Evolutionary conservation across 139 green algal species (phyloP).

Genomic region (Closterium sp.): DNA sequence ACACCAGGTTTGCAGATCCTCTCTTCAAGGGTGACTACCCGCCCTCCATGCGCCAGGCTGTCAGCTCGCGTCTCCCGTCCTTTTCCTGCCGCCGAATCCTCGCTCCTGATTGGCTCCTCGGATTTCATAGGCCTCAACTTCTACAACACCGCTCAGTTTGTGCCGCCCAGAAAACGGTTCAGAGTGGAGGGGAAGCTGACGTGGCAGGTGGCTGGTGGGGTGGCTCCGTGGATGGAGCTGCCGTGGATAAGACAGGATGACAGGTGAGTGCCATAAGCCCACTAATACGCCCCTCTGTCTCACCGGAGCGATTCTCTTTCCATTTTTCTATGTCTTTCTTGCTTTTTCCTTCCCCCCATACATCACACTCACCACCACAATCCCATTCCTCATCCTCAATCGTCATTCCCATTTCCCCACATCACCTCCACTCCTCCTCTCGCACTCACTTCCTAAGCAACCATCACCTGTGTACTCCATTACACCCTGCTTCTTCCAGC

Average conservation of each 20-base stretch:
- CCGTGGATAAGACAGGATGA: background rate
- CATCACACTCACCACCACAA: background rate
- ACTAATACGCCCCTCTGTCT: no score
- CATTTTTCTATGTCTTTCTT: background rate
- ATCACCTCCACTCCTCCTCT: no score
- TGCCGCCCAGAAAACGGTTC: background rate
- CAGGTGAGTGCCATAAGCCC: constrained; percentile 7
- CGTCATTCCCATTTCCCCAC: background rate
- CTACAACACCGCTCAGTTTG: constrained; percentile 58
- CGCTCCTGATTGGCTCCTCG: constrained; percentile 29
- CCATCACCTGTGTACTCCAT: background rate
- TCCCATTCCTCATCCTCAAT: background rate
- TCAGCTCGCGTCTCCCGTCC: constrained; percentile 52
- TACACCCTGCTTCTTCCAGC: background rate
- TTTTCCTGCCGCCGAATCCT: constrained; percentile 52
- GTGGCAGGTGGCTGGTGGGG: background rate
- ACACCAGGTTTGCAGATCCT: constrained; percentile 42
- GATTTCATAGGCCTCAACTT: constrained; percentile 63
- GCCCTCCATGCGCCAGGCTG: constrained; percentile 51
- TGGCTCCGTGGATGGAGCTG: background rate
- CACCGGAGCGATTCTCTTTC: no score
- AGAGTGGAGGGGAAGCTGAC: background rate
- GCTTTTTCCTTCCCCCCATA: background rate
- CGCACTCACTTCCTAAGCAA: no score
- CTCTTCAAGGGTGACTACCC: constrained; percentile 58